phyloP scores from a whole-genome alignment of 2,329 filamentous ascomycete genomes.

The Arthroderma sp. region DNA sequence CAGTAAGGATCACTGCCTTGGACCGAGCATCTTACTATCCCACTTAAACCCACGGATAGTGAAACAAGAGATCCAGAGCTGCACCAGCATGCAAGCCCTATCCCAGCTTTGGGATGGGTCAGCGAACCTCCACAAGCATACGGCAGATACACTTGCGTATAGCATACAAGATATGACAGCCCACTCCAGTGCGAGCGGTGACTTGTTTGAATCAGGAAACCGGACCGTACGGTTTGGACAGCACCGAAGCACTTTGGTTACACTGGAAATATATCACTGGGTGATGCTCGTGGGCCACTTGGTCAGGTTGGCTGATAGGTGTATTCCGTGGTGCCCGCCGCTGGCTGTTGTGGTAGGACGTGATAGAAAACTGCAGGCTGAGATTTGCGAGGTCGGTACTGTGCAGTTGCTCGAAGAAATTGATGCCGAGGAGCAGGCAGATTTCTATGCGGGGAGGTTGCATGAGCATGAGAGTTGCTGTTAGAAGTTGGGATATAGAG shows the following conservation, averaged over 20 bases:
- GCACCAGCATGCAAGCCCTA: constrained; percentile 7
- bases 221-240: constrained; percentile 24
- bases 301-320: constrained; percentile 11
- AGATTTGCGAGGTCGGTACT: background rate
- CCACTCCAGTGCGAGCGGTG: background rate
- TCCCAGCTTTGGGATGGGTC: constrained; percentile 11
- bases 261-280: constrained; percentile 19
- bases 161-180: constrained; percentile 8
- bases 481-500: background rate
- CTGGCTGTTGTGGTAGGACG: background rate
- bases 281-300: constrained; percentile 17
- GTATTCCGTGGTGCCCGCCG: constrained; percentile 6
- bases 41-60: background rate
- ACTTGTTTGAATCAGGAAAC: background rate
- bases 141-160: background rate
- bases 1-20: background rate
- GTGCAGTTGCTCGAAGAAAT: constrained; percentile 5
- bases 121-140: background rate
- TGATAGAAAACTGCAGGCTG: background rate
- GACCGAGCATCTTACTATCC: constrained; percentile 7
- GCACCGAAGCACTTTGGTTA: constrained; percentile 18
- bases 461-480: background rate
- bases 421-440: constrained; percentile 6
- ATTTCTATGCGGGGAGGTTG: constrained; percentile 6
- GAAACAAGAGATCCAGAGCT: constrained; percentile 7